Evolutionary conservation across 2,329 filamentous ascomycete genomes (phyloP).

Genomic region (Metarhizium anisopliae): DNA sequence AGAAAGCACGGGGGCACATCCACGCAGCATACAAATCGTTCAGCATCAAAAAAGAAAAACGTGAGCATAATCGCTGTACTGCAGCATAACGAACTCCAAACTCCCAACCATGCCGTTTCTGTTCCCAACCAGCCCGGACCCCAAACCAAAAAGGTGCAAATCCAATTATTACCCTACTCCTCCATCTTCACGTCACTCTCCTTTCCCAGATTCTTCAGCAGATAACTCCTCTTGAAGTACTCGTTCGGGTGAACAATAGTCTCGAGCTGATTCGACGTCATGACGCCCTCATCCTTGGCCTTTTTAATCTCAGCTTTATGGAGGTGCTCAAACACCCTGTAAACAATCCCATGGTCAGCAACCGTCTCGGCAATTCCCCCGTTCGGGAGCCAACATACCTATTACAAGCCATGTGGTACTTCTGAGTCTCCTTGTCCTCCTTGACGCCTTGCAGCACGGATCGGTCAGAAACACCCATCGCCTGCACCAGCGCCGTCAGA

Average conservation of each 20-base stretch:
- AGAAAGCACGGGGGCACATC: too few species aligned
- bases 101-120: constrained; percentile 9
- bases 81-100: constrained; percentile 11
- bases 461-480: constrained; percentile 70
- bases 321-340: constrained; percentile 74
- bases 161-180: constrained; percentile 24
- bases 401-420: constrained; percentile 94
- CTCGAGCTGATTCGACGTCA: constrained; percentile 70
- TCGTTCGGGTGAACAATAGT: constrained; percentile 97
- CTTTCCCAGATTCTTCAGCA: constrained; percentile 69
- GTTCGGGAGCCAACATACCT: constrained; percentile 39
- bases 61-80: not conserved
- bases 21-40: too few species aligned
- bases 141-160: not conserved
- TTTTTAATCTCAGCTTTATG: constrained; percentile 73
- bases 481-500: constrained; percentile 64
- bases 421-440: constrained; percentile 80
- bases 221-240: constrained; percentile 91
- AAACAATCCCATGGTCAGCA: too few species aligned
- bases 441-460: constrained; percentile 71
- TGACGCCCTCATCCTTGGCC: constrained; percentile 65
- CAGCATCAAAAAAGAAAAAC: too few species aligned
- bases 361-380: too few species aligned
- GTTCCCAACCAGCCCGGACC: constrained; percentile 7
- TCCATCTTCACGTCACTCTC: constrained; percentile 50